A percentile compares a stretch with the other conserved stretches of the same genome.
Evolutionary conservation across 2,329 filamentous ascomycete species (phyloP).

Genomic region (Paradendryphiella salina): DNA sequence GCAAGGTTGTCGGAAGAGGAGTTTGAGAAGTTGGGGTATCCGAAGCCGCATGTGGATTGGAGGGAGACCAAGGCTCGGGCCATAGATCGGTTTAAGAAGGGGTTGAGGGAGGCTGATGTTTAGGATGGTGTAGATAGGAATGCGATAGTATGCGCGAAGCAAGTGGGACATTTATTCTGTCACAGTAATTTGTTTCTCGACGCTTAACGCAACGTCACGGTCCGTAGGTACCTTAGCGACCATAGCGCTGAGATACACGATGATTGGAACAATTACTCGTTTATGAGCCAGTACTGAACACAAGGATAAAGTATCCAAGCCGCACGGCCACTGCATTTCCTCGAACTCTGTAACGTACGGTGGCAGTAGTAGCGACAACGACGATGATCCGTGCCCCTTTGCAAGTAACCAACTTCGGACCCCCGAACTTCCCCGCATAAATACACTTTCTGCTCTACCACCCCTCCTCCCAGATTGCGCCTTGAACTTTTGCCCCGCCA

Average conservation of each 20-base stretch:
- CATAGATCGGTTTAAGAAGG: constrained; percentile 50
- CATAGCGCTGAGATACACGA: too few species aligned
- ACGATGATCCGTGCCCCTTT: too few species aligned
- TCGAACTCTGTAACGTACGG: too few species aligned
- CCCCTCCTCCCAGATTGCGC: neutral
- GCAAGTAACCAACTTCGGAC: constrained; percentile 3
- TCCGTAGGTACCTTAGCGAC: too few species aligned
- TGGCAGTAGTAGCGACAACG: too few species aligned
- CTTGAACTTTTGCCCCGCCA: constrained; percentile 1
- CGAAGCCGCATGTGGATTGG: constrained; percentile 52
- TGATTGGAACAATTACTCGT: too few species aligned
- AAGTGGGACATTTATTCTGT: too few species aligned
- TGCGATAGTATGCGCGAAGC: neutral
- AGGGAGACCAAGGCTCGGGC: constrained; percentile 50
- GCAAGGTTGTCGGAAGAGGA: constrained; percentile 51
- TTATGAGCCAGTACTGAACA: too few species aligned
- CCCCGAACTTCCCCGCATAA: constrained; percentile 16
- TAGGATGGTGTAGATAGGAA: neutral
- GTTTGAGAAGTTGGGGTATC: constrained; percentile 55
- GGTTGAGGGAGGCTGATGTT: constrained; percentile 47
- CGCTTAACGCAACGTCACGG: too few species aligned
- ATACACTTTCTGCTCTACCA: constrained; percentile 9
- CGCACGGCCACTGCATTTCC: too few species aligned
- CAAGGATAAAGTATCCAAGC: too few species aligned
- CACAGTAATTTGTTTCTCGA: too few species aligned